phyloP scores from a whole-genome alignment of 2,329 filamentous ascomycete genomes.

The Camptophora hylomeconis region DNA sequence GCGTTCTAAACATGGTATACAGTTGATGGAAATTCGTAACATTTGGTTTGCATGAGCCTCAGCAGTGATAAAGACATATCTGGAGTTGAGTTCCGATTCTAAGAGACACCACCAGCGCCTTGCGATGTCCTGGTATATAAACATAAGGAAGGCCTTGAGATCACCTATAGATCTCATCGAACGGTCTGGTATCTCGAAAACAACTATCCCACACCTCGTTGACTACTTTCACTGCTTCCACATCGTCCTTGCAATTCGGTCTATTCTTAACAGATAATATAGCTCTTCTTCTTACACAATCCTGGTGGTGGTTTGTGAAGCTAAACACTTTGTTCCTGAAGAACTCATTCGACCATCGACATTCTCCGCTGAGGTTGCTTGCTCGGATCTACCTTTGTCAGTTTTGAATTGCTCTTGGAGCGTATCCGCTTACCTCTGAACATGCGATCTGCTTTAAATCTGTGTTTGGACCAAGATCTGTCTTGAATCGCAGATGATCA shows the following conservation, averaged over 20 bases:
- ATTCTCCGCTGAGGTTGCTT: conserved; percentile 85
- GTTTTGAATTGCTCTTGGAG: background rate
- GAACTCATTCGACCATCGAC: conserved; percentile 76
- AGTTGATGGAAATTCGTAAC: too few species aligned
- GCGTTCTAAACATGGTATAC: too few species aligned
- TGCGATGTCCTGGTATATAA: too few species aligned
- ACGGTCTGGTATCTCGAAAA: conserved; percentile 84
- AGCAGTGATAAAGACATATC: too few species aligned
- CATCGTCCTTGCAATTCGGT: conserved; percentile 70
- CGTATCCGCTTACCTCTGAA: conserved; percentile 54
- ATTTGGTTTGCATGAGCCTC: too few species aligned
- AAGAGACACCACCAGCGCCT: conserved; percentile 1
- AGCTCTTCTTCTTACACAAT: conserved; percentile 75
- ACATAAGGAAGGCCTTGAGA: too few species aligned
- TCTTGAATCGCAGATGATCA: conserved; percentile 83
- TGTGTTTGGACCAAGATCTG: conserved; percentile 57
- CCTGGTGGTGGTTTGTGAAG: conserved; percentile 82
- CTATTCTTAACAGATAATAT: conserved; percentile 65
- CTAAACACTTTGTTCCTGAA: conserved; percentile 76
- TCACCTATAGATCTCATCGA: conserved; percentile 84
- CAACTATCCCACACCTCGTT: conserved; percentile 99
- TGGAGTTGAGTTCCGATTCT: too few species aligned
- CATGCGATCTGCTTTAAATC: conserved; percentile 82
- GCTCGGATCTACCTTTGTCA: conserved; percentile 59
- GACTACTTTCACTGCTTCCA: conserved; percentile 74